A percentile compares a stretch with the other conserved stretches of the same genome.
phyloP scores from a whole-genome alignment of 352 stramenopile genomes.

The Pythium rishiriense region DNA sequence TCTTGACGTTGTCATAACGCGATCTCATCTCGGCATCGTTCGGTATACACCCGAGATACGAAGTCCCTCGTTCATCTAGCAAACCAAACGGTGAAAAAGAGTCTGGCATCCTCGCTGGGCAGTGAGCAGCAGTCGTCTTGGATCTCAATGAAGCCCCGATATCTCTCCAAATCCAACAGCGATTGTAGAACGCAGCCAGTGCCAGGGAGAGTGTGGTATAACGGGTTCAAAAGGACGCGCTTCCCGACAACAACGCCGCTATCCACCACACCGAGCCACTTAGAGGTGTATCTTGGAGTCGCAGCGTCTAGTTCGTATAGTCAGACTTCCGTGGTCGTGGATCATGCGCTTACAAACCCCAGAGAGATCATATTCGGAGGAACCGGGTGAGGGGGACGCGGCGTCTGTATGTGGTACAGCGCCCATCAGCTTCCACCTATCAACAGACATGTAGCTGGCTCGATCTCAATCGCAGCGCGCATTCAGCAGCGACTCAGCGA shows the following conservation, averaged over 20 bases:
- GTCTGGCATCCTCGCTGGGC: too few species aligned
- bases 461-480: neutral
- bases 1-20: too few species aligned
- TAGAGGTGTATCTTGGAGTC: neutral
- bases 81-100: too few species aligned
- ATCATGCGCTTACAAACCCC: constrained; percentile 12
- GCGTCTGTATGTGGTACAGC: neutral
- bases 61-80: too few species aligned
- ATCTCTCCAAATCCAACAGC: too few species aligned
- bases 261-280: constrained; percentile 1
- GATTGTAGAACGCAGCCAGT: too few species aligned
- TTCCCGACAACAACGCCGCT: constrained; percentile 3
- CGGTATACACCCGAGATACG: too few species aligned
- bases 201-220: too few species aligned
- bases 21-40: too few species aligned
- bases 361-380: constrained; percentile 5
- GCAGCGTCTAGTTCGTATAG: constrained; percentile 2
- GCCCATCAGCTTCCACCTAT: neutral
- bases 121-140: too few species aligned
- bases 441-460: neutral
- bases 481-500: neutral
- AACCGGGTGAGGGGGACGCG: neutral
- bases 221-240: neutral
- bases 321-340: neutral
- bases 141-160: too few species aligned